Evolutionary conservation across 768 basidiomycete genomes (phyloP).

Genomic region (Suillus tomentosus): DNA sequence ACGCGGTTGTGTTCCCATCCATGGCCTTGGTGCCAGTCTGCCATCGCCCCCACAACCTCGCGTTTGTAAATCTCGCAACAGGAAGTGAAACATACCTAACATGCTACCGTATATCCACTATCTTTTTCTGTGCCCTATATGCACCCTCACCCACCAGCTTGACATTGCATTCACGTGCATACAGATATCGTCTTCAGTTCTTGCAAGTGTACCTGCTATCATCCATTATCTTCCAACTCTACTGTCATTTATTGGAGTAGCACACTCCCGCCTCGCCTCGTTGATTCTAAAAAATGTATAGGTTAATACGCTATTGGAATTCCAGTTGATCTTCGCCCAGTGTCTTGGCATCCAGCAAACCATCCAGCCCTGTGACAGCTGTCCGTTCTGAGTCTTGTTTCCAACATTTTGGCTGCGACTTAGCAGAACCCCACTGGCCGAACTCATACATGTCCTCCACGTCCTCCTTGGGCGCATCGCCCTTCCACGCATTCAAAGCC

Average conservation of each 20-base stretch:
- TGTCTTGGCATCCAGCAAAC: not conserved
- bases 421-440: slow-evolving; percentile 42
- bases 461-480: slow-evolving; percentile 25
- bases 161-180: not conserved
- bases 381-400: not conserved
- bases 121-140: not conserved
- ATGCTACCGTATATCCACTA: not conserved
- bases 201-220: slow-evolving; percentile 7
- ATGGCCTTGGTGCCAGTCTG: no score
- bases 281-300: slow-evolving; percentile 4
- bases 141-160: not conserved
- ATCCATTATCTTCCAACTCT: slow-evolving; percentile 5
- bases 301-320: slow-evolving; percentile 6
- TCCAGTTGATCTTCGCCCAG: not conserved
- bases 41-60: no score
- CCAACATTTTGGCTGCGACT: not conserved
- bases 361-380: not conserved
- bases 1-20: no score
- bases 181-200: no score
- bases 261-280: not conserved
- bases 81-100: slow-evolving; percentile 34
- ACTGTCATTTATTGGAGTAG: slow-evolving; percentile 5
- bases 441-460: slow-evolving; percentile 50
- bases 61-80: slow-evolving; percentile 63
- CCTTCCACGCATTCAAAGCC: slow-evolving; percentile 44